Conservation (phyloP, 2,329 filamentous ascomycete genomes). For the Davidsoniella neocaledoniae region DNA sequence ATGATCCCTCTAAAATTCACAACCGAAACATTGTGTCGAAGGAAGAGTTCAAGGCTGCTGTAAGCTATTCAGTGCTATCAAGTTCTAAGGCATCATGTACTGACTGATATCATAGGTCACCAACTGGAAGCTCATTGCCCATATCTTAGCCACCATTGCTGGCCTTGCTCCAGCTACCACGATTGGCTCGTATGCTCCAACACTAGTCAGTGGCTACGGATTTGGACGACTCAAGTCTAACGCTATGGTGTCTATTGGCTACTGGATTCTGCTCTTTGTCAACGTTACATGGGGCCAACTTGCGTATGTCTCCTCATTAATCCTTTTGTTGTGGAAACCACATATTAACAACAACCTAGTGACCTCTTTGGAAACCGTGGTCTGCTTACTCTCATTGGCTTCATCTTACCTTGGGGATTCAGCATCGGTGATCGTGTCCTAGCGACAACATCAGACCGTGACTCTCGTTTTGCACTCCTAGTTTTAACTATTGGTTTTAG, state of each 20-base stretch:
- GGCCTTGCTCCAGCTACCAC: constrained; percentile 18
- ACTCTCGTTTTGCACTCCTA: constrained; percentile 18
- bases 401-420: constrained; percentile 17
- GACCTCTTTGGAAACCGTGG: constrained; percentile 16
- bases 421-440: constrained; percentile 18
- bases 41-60: constrained; percentile 20
- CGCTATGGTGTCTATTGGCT: constrained; percentile 22
- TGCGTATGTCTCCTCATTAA: constrained; percentile 10
- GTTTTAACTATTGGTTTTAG: constrained; percentile 17
- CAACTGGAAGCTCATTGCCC: constrained; percentile 23
- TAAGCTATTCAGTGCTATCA: constrained; percentile 13
- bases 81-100: neutral
- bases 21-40: constrained; percentile 18
- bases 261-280: constrained; percentile 20
- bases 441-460: constrained; percentile 15
- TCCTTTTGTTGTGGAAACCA: neutral
- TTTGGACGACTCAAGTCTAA: constrained; percentile 21
- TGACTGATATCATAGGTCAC: constrained; percentile 17
- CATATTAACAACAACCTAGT: neutral
- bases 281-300: constrained; percentile 20
- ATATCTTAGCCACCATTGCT: constrained; percentile 19
- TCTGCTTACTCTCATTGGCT: constrained; percentile 17
- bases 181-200: constrained; percentile 19
- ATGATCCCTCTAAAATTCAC: constrained; percentile 22
- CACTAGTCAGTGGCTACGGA: constrained; percentile 21